Conservation (phyloP, 805 yeast genomes). For the Saturnispora silvae region DNA sequence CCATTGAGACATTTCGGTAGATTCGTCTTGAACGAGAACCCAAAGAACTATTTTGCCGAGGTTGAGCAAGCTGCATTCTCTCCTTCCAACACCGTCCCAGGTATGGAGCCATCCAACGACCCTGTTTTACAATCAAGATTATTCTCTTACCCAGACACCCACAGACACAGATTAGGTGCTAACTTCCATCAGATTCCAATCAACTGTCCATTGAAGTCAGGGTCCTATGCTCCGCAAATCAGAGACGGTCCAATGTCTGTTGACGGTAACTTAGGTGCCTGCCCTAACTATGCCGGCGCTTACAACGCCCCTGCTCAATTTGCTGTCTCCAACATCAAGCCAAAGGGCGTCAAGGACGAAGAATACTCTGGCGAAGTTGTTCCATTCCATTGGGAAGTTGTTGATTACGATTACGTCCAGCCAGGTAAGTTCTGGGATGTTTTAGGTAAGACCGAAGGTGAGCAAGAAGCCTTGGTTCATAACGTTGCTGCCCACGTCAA, state of each 20-base stretch:
- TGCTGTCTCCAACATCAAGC: conserved; percentile 28
- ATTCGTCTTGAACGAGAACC: conserved; percentile 70
- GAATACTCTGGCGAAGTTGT: conserved; percentile 29
- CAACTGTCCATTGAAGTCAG: conserved; percentile 62
- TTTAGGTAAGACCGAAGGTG: conserved; percentile 66
- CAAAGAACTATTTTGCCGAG: conserved; percentile 80
- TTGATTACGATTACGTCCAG: conserved; percentile 65
- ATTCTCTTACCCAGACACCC: conserved; percentile 78
- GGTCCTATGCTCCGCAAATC: conserved; percentile 54
- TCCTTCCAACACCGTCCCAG: conserved; percentile 78
- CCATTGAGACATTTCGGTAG: conserved; percentile 83
- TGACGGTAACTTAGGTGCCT: conserved; percentile 62
- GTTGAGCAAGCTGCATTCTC: conserved; percentile 80
- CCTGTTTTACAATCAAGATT: conserved; percentile 77
- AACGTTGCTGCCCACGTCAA: conserved; percentile 69
- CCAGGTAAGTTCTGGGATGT: conserved; percentile 72
- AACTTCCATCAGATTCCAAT: conserved; percentile 83
- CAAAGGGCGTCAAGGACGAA: conserved; percentile 24
- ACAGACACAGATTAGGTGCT: conserved; percentile 69
- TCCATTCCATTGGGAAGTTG: conserved; percentile 77
- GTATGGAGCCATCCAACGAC: conserved; percentile 73
- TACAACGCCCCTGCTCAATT: conserved; percentile 39
- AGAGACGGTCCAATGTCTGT: conserved; percentile 76
- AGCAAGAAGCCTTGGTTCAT: conserved; percentile 73
- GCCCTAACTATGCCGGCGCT: conserved; percentile 65